A percentile compares a stretch with the other conserved stretches of the same genome.
Evolutionary conservation across 1,139 yeast species (phyloP).

Genomic region (Nadsonia commutata): DNA sequence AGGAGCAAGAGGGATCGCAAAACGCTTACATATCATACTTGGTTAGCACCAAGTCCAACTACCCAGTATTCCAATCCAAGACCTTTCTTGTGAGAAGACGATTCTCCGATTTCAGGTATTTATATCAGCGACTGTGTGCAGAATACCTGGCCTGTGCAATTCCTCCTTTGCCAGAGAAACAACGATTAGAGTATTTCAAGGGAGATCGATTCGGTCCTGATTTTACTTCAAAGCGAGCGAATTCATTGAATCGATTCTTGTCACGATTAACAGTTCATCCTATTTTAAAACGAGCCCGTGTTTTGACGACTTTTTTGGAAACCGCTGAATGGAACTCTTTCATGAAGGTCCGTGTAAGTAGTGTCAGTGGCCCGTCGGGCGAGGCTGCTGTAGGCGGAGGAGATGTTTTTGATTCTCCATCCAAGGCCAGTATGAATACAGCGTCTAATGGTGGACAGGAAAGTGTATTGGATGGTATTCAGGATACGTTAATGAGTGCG

Average conservation of each 20-base stretch:
- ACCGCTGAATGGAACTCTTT: slow-evolving; percentile 76
- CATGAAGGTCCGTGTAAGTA: slow-evolving; percentile 32
- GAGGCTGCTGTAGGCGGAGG: slow-evolving; percentile 11
- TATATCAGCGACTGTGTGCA: slow-evolving; percentile 56
- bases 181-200: slow-evolving; percentile 77
- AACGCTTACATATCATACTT: slow-evolving; percentile 73
- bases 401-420: slow-evolving; percentile 5
- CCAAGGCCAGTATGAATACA: slow-evolving; percentile 7
- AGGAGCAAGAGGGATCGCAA: slow-evolving; percentile 61
- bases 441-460: slow-evolving; percentile 1
- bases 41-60: slow-evolving; percentile 44
- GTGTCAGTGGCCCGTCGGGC: slow-evolving; percentile 5
- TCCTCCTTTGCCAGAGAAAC: slow-evolving; percentile 92
- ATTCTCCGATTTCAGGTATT: slow-evolving; percentile 67
- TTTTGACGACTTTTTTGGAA: slow-evolving; percentile 64
- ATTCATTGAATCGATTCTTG: slow-evolving; percentile 65
- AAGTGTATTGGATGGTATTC: slow-evolving; percentile 44
- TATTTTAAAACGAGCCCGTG: slow-evolving; percentile 49
- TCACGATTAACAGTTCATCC: slow-evolving; percentile 65
- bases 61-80: slow-evolving; percentile 30
- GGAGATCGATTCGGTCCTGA: slow-evolving; percentile 83
- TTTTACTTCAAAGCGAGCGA: slow-evolving; percentile 74
- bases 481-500: slow-evolving; percentile 86
- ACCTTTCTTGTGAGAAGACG: slow-evolving; percentile 54
- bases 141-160: slow-evolving; percentile 78